These are phyloP conservation scores for Lathyrus sativus DNA, from an alignment of 306 rosid species.

Conservation along the genomic window DNA sequence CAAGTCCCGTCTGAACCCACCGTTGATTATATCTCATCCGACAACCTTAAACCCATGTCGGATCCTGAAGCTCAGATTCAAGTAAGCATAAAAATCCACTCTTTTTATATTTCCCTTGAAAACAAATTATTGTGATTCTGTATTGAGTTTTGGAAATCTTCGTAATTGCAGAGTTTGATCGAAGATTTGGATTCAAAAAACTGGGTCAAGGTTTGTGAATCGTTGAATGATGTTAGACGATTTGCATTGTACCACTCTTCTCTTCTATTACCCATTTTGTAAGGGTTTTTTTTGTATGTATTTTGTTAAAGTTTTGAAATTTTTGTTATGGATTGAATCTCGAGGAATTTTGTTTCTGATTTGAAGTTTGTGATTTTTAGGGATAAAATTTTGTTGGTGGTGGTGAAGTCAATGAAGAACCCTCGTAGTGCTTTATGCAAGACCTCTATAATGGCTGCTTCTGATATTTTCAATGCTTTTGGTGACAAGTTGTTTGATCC, in stretches of 20 bases:
- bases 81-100: constrained; percentile 38
- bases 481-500: constrained; percentile 75
- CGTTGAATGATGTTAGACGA: constrained; percentile 72
- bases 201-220: constrained; percentile 76
- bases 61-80: constrained; percentile 70
- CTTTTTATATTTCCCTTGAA: neutral
- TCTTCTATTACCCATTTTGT: constrained; percentile 59
- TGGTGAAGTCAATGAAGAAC: constrained; percentile 85
- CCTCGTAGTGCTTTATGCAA: constrained; percentile 91
- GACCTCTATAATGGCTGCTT: constrained; percentile 93
- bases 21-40: constrained; percentile 70
- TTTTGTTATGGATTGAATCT: neutral
- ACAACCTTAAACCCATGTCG: constrained; percentile 66
- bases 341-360: constrained; percentile 21
- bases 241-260: constrained; percentile 65
- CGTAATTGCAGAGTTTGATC: constrained; percentile 54
- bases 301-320: constrained; percentile 12
- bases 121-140: neutral
- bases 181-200: constrained; percentile 74
- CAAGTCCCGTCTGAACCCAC: constrained; percentile 54
- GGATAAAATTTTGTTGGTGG: constrained; percentile 61
- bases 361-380: constrained; percentile 40
- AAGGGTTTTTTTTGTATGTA: constrained; percentile 12
- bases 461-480: constrained; percentile 72
- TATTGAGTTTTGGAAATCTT: neutral